Conservation (phyloP, 495 filamentous ascomycete species). For the Hyphodiscus hymeniophilus region DNA sequence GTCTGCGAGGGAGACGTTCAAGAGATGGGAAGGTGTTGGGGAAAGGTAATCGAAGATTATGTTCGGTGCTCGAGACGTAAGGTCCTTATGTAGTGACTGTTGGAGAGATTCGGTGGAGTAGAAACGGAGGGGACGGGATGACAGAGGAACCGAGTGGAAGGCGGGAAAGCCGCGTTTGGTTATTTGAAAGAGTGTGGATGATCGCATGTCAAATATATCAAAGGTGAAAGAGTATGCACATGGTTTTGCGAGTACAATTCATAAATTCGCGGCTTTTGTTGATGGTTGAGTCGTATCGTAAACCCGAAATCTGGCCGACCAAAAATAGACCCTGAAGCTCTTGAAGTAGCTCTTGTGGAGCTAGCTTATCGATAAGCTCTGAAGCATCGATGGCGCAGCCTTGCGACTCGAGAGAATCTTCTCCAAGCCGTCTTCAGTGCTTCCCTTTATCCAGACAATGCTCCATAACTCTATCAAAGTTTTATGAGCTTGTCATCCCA, state of each 20-base stretch:
- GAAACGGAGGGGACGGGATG: background rate
- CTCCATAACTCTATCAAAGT: too few species aligned
- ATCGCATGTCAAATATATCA: constrained; percentile 4
- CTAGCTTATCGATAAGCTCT: background rate
- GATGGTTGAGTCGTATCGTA: too few species aligned
- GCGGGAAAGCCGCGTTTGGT: background rate
- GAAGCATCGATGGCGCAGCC: background rate
- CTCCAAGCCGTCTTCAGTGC: too few species aligned
- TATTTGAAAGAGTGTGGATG: constrained; percentile 2
- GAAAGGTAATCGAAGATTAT: constrained; percentile 56
- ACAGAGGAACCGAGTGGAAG: background rate
- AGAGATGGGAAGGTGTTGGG: constrained; percentile 54
- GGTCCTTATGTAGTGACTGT: constrained; percentile 5
- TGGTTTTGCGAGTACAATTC: background rate
- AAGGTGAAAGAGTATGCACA: background rate
- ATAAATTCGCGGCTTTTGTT: too few species aligned
- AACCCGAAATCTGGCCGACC: too few species aligned
- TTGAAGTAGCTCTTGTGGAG: too few species aligned
- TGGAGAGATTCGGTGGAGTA: constrained; percentile 3
- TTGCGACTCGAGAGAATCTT: too few species aligned
- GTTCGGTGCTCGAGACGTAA: constrained; percentile 39
- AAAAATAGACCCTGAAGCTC: too few species aligned
- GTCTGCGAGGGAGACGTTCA: constrained; percentile 53
- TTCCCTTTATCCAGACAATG: too few species aligned
- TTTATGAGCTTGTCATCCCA: constrained; percentile 29